Percentiles rank a stretch among this genome's conserved stretches.
phyloP scores from a whole-genome alignment of 345 rosid genomes.

The Eucalyptus leucophloia region DNA sequence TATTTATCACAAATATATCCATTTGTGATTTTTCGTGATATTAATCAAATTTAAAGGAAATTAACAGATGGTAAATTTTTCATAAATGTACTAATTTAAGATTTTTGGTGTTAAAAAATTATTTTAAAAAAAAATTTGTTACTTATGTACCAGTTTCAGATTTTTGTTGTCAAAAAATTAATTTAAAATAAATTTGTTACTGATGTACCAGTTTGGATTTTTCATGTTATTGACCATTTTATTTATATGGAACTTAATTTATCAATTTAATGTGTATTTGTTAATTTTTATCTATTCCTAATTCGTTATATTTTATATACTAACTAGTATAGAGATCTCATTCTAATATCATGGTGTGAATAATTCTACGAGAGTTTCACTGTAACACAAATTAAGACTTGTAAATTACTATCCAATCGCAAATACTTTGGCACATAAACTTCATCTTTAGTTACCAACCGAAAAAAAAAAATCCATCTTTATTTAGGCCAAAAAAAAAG shows the following conservation, averaged over 20 bases:
- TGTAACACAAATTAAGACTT: not conserved
- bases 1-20: not conserved
- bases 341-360: not conserved
- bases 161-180: not conserved
- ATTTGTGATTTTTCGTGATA: too few relatives aligned
- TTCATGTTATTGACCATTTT: not conserved
- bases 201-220: not conserved
- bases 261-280: not conserved
- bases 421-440: not conserved
- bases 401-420: not conserved
- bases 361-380: not conserved
- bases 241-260: not conserved
- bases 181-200: not conserved
- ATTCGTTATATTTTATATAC: not conserved
- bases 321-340: not conserved
- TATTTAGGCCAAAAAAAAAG: too few relatives aligned
- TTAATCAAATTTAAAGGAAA: not conserved
- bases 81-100: not conserved
- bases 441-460: not conserved
- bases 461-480: too few relatives aligned
- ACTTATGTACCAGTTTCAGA: rapidly evolving
- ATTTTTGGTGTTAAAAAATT: not conserved
- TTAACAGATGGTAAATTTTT: not conserved
- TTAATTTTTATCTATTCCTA: not conserved
- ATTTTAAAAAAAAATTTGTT: not conserved